phyloP scores from a whole-genome alignment of 2,329 filamentous ascomycete species.

The Arthrocladium fulminans region DNA sequence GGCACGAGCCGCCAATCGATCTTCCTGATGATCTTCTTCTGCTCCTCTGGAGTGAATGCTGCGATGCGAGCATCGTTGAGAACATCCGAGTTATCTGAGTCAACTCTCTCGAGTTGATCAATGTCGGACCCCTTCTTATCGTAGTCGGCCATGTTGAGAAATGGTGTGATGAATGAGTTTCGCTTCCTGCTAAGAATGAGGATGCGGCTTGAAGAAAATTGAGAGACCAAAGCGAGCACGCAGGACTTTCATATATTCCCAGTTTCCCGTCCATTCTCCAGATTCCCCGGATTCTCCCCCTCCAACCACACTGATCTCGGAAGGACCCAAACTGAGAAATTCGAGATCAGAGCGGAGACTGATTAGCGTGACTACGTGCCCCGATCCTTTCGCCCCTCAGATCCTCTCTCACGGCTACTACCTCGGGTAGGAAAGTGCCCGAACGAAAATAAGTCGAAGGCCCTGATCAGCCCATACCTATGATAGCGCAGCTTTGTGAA shows the following conservation, averaged over 20 bases:
- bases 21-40: constrained; percentile 57
- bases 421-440: no score
- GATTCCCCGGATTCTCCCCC: background rate
- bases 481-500: no score
- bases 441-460: no score
- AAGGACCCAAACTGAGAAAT: background rate
- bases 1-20: constrained; percentile 59
- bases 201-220: background rate
- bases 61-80: constrained; percentile 10
- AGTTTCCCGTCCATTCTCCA: background rate
- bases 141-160: background rate
- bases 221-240: background rate
- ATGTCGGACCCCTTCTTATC: background rate
- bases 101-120: constrained; percentile 4
- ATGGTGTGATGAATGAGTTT: background rate
- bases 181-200: background rate
- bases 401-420: no score
- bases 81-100: background rate
- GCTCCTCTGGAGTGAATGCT: constrained; percentile 37
- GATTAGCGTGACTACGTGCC: no score
- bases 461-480: no score
- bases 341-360: background rate
- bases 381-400: no score
- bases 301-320: background rate
- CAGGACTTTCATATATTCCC: background rate